Conservation (phyloP, 192 early-diverging fungal genomes). For the Entomortierella beljakovae region DNA sequence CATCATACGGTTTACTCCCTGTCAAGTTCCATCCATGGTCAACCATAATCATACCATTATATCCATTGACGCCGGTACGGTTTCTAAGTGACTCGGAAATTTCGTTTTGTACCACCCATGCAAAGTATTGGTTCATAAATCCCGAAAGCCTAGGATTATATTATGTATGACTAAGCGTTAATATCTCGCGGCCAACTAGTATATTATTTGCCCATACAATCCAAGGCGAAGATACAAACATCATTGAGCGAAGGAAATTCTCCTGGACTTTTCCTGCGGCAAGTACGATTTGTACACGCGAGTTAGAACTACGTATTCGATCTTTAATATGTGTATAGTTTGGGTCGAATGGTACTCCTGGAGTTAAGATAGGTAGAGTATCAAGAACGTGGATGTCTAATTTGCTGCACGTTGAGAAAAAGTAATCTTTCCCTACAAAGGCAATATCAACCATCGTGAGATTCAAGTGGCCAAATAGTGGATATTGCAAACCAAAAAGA, state of each 20-base stretch:
- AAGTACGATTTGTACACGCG: constrained; percentile 25
- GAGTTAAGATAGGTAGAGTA: not conserved
- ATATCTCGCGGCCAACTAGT: not conserved
- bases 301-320: not conserved
- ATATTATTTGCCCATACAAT: too few relatives aligned
- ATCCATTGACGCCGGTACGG: not conserved
- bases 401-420: too few relatives aligned
- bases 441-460: too few relatives aligned
- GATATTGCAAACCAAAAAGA: too few relatives aligned
- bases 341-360: constrained; percentile 6
- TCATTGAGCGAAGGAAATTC: constrained; percentile 8
- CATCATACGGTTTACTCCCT: constrained; percentile 58
- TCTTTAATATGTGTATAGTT: constrained; percentile 12
- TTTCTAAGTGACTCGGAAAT: constrained; percentile 2
- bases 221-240: too few relatives aligned
- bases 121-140: constrained; percentile 18
- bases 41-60: constrained; percentile 56
- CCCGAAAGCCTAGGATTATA: constrained; percentile 27
- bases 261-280: not conserved
- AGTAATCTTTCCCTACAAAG: too few relatives aligned
- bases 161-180: too few relatives aligned
- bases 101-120: constrained; percentile 28
- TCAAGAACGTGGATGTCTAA: constrained; percentile 27
- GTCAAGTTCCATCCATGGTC: constrained; percentile 55
- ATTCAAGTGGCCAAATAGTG: too few relatives aligned